Evolutionary conservation across 1,284 basidiomycete species (phyloP).

Genomic region (Leccinum griseonigrum): DNA sequence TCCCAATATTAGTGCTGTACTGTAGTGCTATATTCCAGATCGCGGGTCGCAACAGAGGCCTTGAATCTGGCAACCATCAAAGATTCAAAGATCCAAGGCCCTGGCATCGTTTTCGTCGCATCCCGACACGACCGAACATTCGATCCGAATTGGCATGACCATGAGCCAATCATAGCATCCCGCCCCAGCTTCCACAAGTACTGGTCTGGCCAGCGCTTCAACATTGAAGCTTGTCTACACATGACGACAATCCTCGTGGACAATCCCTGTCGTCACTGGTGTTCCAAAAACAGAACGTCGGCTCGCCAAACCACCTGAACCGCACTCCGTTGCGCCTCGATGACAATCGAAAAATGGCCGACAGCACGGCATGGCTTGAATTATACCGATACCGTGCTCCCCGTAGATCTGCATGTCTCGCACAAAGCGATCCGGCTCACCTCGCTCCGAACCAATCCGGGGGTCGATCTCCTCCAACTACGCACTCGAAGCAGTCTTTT

Average conservation of each 20-base stretch:
- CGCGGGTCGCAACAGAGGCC: background rate
- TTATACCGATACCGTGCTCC: conserved; percentile 11
- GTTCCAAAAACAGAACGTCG: background rate
- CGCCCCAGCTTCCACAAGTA: background rate
- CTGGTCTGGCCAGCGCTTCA: background rate
- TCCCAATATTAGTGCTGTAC: background rate
- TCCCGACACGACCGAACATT: background rate
- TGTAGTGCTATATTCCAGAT: background rate
- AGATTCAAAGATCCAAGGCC: background rate
- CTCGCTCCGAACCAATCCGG: conserved; percentile 35
- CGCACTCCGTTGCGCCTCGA: background rate
- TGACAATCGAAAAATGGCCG: background rate
- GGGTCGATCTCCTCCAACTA: conserved; percentile 37
- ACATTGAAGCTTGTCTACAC: background rate
- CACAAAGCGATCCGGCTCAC: conserved; percentile 35
- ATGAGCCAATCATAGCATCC: background rate
- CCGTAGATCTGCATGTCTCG: conserved; percentile 14
- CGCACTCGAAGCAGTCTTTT: conserved; percentile 31
- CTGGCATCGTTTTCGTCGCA: background rate
- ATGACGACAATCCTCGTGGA: background rate
- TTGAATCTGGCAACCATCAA: background rate
- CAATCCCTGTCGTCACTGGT: background rate
- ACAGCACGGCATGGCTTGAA: background rate
- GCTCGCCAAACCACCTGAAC: background rate
- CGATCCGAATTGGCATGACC: background rate